phyloP scores from a whole-genome alignment of 2,329 filamentous ascomycete genomes.

The Cordyceps sp. region DNA sequence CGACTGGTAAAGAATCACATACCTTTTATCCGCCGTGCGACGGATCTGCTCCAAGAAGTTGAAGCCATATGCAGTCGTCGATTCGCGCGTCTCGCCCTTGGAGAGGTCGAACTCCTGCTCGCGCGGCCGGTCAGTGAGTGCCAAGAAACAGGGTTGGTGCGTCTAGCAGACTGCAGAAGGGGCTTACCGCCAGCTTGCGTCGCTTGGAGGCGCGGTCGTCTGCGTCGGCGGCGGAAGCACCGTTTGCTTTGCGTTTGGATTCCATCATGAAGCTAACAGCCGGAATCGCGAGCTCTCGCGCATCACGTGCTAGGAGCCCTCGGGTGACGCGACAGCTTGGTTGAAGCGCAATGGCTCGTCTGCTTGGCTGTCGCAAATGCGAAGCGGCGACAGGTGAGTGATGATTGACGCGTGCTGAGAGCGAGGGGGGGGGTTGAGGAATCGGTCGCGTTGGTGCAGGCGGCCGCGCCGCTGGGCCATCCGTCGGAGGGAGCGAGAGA shows the following conservation, averaged over 20 bases:
- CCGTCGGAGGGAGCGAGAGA: background rate
- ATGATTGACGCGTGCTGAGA: conserved; percentile 1
- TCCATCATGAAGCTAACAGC: conserved; percentile 26
- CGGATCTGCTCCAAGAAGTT: conserved; percentile 61
- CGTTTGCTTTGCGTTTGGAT: conserved; percentile 38
- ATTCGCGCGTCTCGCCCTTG: conserved; percentile 45
- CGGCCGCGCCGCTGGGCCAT: background rate
- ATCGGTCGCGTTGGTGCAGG: conserved; percentile 1
- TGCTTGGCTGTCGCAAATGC: conserved; percentile 3
- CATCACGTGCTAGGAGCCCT: conserved; percentile 9
- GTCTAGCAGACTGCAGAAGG: background rate
- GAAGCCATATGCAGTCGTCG: conserved; percentile 54
- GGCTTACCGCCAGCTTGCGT: conserved; percentile 32
- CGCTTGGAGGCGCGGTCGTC: conserved; percentile 39
- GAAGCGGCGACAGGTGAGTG: background rate
- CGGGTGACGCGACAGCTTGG: conserved; percentile 3
- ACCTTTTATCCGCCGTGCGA: conserved; percentile 70
- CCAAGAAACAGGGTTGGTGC: background rate
- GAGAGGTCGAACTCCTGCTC: conserved; percentile 29
- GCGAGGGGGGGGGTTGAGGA: background rate
- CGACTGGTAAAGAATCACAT: conserved; percentile 14
- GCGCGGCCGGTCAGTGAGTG: background rate
- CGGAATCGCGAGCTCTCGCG: conserved; percentile 9
- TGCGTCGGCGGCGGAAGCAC: conserved; percentile 24
- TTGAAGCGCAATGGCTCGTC: conserved; percentile 12